These are phyloP conservation scores for Hylodesmum podocarpum DNA, from an alignment of 306 rosid genomes.

Conservation along the genomic window DNA sequence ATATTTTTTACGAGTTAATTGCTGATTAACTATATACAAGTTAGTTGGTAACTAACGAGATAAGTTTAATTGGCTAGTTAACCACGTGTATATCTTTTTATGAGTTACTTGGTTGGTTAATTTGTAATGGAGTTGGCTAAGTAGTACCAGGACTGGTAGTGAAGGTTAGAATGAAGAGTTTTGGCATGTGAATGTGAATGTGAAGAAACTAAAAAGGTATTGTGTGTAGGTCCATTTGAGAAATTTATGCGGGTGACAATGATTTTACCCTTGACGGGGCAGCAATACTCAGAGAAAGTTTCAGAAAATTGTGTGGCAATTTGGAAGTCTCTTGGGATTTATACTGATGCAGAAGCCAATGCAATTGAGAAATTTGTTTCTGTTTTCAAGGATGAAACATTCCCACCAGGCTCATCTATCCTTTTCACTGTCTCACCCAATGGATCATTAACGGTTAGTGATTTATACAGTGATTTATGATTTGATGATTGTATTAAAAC, in stretches of 20 bases:
- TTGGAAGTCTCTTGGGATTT: conserved; percentile 75
- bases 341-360: conserved; percentile 66
- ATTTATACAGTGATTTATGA: too few relatives aligned
- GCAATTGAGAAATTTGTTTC: conserved; percentile 63
- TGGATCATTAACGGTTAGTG: conserved; percentile 61
- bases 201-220: background rate
- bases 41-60: too few relatives aligned
- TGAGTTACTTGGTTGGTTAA: too few relatives aligned
- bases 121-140: too few relatives aligned
- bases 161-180: background rate
- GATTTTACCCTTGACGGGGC: conserved; percentile 73
- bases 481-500: too few relatives aligned
- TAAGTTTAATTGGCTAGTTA: too few relatives aligned
- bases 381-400: conserved; percentile 56
- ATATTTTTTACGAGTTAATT: too few relatives aligned
- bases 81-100: too few relatives aligned
- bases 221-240: conserved; percentile 40
- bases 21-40: too few relatives aligned
- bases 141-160: too few relatives aligned
- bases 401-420: conserved; percentile 76
- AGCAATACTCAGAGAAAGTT: conserved; percentile 72
- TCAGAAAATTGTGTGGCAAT: conserved; percentile 63
- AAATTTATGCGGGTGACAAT: conserved; percentile 54
- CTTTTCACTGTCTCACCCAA: conserved; percentile 64
- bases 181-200: background rate